These are phyloP conservation scores for Xylaria sp. DNA, from an alignment of 2,329 filamentous ascomycete genomes.

Conservation along the genomic window DNA sequence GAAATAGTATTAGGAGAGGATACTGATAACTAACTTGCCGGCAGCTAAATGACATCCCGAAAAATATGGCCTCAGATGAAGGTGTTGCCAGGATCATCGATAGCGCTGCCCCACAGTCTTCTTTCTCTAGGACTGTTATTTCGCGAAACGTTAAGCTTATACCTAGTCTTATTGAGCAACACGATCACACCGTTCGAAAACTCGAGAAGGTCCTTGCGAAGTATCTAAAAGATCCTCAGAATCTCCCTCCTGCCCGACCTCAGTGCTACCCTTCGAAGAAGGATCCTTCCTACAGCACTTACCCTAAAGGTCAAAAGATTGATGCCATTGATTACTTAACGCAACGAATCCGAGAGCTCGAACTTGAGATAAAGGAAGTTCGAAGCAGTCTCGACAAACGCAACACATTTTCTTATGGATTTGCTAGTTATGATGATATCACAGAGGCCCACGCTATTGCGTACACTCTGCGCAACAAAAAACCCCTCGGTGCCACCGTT, in stretches of 20 bases:
- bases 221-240: constrained; percentile 87
- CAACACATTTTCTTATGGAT: constrained; percentile 90
- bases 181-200: constrained; percentile 81
- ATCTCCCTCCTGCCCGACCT: constrained; percentile 80
- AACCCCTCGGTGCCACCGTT: constrained; percentile 80
- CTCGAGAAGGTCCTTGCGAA: constrained; percentile 87
- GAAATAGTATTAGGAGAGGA: not conserved
- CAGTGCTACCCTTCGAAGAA: constrained; percentile 82
- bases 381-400: constrained; percentile 85
- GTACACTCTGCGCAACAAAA: constrained; percentile 81
- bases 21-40: constrained; percentile 42
- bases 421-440: constrained; percentile 92
- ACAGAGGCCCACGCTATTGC: constrained; percentile 88
- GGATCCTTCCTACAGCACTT: constrained; percentile 73
- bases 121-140: constrained; percentile 64
- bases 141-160: constrained; percentile 93
- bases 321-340: constrained; percentile 96
- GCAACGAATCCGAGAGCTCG: constrained; percentile 82
- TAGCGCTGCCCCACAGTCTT: constrained; percentile 76
- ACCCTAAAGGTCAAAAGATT: constrained; percentile 75
- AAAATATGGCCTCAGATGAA: constrained; percentile 80
- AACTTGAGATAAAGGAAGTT: constrained; percentile 84
- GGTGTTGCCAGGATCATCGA: constrained; percentile 88
- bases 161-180: constrained; percentile 84
- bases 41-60: constrained; percentile 86